A percentile compares a stretch with the other conserved stretches of the same genome.
Conservation (phyloP, 495 filamentous ascomycete genomes). For the Lineolata rhizophorae region DNA sequence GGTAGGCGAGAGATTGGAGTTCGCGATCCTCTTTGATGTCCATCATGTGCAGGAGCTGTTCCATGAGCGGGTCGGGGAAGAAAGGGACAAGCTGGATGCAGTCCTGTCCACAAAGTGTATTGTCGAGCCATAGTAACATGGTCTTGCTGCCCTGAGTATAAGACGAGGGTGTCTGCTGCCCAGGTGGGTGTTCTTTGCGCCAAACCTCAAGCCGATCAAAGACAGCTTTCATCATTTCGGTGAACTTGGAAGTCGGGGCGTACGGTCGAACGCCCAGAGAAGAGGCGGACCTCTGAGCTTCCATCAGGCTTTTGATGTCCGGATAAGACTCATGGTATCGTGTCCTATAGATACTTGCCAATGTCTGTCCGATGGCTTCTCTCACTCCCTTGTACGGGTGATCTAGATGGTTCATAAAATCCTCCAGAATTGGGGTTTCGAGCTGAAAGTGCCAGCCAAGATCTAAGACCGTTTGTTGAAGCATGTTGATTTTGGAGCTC, state of each 20-base stretch:
- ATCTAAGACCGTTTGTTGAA: conserved; percentile 73
- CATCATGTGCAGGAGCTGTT: conserved; percentile 96
- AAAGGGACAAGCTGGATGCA: conserved; percentile 80
- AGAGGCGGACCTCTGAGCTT: conserved; percentile 53
- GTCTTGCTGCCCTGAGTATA: conserved; percentile 96
- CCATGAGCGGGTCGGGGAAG: conserved; percentile 76
- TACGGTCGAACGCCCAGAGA: conserved; percentile 79
- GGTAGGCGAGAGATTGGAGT: conserved; percentile 82
- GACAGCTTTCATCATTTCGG: conserved; percentile 45
- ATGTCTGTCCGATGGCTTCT: conserved; percentile 77
- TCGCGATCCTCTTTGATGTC: conserved; percentile 97
- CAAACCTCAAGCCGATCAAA: conserved; percentile 71
- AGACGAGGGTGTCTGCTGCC: conserved; percentile 77
- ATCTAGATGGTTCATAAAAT: conserved; percentile 81
- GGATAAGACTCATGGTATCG: conserved; percentile 82
- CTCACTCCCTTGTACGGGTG: conserved; percentile 95
- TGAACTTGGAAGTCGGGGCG: conserved; percentile 49
- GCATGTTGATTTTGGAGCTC: conserved; percentile 80
- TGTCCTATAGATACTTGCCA: conserved; percentile 71
- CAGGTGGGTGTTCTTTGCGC: conserved; percentile 63
- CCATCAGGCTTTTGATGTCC: conserved; percentile 50
- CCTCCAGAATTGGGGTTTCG: conserved; percentile 67
- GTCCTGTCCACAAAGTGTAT: conserved; percentile 72
- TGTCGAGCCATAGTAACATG: conserved; percentile 85
- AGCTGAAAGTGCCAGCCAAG: conserved; percentile 91